Base-by-base conservation (phyloP, 768 basidiomycete species). In the Leccinum uliginosum region DNA sequence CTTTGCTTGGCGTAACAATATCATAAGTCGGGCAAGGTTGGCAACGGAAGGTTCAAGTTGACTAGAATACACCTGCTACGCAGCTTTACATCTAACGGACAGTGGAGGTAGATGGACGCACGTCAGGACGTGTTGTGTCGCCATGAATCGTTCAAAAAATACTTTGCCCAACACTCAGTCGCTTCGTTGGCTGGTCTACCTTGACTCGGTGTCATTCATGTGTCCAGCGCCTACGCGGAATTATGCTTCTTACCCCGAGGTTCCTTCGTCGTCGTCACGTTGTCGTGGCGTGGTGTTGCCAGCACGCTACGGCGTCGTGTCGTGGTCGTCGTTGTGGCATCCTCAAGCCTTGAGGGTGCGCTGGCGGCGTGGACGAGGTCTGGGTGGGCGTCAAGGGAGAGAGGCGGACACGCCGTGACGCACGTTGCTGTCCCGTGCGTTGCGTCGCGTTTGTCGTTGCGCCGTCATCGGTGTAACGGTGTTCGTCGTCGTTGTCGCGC, bases 1-100 rank as follows among this genome's bases (percentile, higher is more conserved):
- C 65, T 23, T 53, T 58, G 53, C 47, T 59, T 7, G 61, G 67
- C 44, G 35, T 59, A 9, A 58, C 58, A 10, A 68, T 62, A 38
- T 62, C 63, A 60, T 60, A 62, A 19, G 50, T 54, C 1, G 58
- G 58, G 2, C 34, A 53, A 38, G 67, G 67, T 45, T 68, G 65
- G n/a, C n/a, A n/a, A n/a, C 6, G 67, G 67, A 44, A 68, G 67
- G 57, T 67, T 61, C n/a, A n/a, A n/a, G n/a, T n/a, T n/a, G 19
- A 67, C 63, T 24, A 68, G 48, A 48, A 67, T 45, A 29, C 63
- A 63, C n/a, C 67, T 66, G 26, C 46, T 26, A 6, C 21, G 14
- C 15, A 6, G 26, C 7, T 34, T 48, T 51, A 17, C n/a, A 11
- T 55, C 23, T 21, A 43, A 44, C 9, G 12, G 23, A 46, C 11